Conservation (phyloP, 2,329 filamentous ascomycete species). For the Nannizziopsis barbatae region DNA sequence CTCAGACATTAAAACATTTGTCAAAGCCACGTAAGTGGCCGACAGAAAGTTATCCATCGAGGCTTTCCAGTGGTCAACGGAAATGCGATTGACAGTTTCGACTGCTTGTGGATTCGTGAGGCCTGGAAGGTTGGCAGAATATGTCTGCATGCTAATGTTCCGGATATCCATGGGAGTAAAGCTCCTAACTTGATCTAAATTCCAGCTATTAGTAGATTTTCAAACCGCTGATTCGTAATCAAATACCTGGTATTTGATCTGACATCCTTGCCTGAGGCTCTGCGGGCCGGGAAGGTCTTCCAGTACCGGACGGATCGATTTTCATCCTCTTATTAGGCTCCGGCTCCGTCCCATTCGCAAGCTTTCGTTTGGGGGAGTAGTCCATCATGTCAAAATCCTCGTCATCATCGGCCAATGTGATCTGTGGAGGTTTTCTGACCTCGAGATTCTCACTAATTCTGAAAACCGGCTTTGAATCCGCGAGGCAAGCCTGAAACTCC, state of each 20-base stretch:
- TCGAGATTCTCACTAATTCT: conserved; percentile 22
- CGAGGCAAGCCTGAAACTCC: conserved; percentile 42
- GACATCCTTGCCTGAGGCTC: neutral
- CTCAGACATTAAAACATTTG: conserved; percentile 33
- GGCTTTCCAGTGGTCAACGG: conserved; percentile 47
- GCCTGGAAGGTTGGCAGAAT: conserved; percentile 47
- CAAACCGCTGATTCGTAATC: neutral
- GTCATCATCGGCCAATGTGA: neutral
- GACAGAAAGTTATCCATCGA: conserved; percentile 39
- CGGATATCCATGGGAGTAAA: conserved; percentile 38
- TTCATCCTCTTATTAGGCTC: conserved; percentile 9
- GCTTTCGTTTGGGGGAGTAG: conserved; percentile 11
- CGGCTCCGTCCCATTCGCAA: neutral
- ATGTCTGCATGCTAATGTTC: conserved; percentile 44
- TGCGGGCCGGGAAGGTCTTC: neutral
- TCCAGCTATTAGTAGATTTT: neutral
- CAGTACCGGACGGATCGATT: neutral
- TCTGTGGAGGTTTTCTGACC: neutral
- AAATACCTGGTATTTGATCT: conserved; percentile 1
- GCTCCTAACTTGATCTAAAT: conserved; percentile 15
- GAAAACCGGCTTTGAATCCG: conserved; percentile 32
- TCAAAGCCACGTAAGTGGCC: conserved; percentile 23
- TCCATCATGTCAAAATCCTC: conserved; percentile 8
- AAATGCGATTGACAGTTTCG: conserved; percentile 46
- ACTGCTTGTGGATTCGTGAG: conserved; percentile 51